Conservation (phyloP, 2,329 filamentous ascomycete species). For the Penicillium sp. region DNA sequence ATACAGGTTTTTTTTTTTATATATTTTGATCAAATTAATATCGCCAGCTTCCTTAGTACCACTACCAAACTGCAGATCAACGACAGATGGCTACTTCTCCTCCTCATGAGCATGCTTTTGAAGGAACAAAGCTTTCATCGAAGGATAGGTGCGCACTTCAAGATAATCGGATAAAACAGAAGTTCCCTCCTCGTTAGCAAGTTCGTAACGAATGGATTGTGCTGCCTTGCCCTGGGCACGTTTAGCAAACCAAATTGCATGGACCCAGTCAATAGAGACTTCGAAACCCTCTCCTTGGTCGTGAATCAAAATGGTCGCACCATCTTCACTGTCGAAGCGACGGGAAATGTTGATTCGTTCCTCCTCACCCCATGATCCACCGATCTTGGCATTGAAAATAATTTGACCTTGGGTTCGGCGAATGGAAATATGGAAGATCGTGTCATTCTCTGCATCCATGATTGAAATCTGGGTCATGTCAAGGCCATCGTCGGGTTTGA, state of each 20-base stretch:
- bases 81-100: constrained; percentile 44
- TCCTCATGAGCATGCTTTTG: constrained; percentile 8
- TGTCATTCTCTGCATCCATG: background rate
- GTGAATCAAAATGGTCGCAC: constrained; percentile 9
- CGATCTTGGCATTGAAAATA: constrained; percentile 8
- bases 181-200: constrained; percentile 1
- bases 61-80: background rate
- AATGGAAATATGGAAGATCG: constrained; percentile 7
- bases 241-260: constrained; percentile 11
- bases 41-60: too few species aligned
- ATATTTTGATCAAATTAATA: background rate
- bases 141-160: constrained; percentile 10
- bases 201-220: background rate
- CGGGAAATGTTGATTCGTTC: background rate
- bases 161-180: constrained; percentile 4
- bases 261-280: constrained; percentile 11
- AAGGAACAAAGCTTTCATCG: constrained; percentile 12
- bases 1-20: too few species aligned
- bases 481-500: background rate
- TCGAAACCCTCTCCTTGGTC: constrained; percentile 11
- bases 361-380: constrained; percentile 8
- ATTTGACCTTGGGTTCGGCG: constrained; percentile 3
- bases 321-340: constrained; percentile 3
- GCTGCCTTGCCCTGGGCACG: constrained; percentile 8
- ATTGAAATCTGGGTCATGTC: constrained; percentile 9